Base-by-base conservation (phyloP, 2,329 filamentous ascomycete species). In the Aschersonia sp. region DNA sequence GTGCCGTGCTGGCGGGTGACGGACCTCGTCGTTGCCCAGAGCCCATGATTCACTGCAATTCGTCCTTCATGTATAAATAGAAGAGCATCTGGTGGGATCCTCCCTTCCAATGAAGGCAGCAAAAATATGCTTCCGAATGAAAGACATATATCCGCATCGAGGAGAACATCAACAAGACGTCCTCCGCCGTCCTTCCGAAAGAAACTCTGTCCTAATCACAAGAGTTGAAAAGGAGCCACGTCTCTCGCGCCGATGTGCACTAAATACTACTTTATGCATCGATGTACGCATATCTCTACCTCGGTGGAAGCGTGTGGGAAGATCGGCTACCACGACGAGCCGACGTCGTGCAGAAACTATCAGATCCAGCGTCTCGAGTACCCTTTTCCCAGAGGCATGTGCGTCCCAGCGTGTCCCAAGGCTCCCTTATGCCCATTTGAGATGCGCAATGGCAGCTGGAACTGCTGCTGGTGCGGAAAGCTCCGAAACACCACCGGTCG, bases 401-500 rank as follows among this genome's bases (percentile, higher is more conserved):
- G 54, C 14, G 50, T 59, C 30, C 66, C 67, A 44, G 64, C 66
- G 49, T 75, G 72, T 32, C 48, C 52, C 52, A 69, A 70, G 43
- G 57, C 74, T 48, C 52, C 65, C 6, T 61, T 62, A 45, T 76
- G 73, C 47, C 71, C 73, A 6, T 76, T 72, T 53, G 70, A 73
- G 58, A 59, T 61, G 44, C 67, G 68, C 49, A 67, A 70, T 48
- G 64, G 72, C 32, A 66, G 58, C 51, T 76, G 73, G 73, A 72
- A 73, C 58, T 76, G 72, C 58, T 76, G 72, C 58, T 75, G 71
- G 71, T 76, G 72, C 49, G 72, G 72, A 31, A 74, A 74, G 54
- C 62, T 63, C n/a, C 68, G 68, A 64, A 76, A 76, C 54, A 63
- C 64, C 43, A 59, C 61, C 30, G 72, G 71, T 5, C 66, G 71